These are phyloP conservation scores for Boletellus deceptivus DNA, from an alignment of 1,284 basidiomycete species.

Conservation along the genomic window DNA sequence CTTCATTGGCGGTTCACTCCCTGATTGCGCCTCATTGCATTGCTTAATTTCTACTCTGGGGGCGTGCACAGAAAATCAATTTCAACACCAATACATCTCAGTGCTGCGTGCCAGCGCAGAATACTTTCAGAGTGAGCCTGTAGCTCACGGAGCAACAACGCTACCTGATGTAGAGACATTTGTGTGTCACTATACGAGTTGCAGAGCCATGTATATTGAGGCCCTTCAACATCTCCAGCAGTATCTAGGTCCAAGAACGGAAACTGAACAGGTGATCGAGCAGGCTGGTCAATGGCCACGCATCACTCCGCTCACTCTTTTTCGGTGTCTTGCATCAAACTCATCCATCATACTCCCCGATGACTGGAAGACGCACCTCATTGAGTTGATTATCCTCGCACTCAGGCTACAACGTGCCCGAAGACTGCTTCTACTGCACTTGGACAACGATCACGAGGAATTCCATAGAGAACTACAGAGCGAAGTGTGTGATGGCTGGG, in stretches of 20 bases:
- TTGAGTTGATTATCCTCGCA: constrained; percentile 26
- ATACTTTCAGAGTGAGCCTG: not conserved
- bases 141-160: not conserved
- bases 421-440: constrained; percentile 7
- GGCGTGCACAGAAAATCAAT: constrained; percentile 2
- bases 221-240: not conserved
- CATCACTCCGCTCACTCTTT: not conserved
- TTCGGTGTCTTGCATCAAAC: constrained; percentile 1
- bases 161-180: not conserved
- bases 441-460: constrained; percentile 22
- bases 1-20: not conserved
- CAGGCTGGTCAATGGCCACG: not conserved
- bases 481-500: constrained; percentile 10
- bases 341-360: not conserved
- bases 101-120: constrained; percentile 15
- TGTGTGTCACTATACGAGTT: not conserved
- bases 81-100: constrained; percentile 16
- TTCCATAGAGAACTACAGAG: constrained; percentile 35
- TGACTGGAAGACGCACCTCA: constrained; percentile 32
- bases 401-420: constrained; percentile 36
- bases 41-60: constrained; percentile 8
- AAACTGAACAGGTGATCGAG: not conserved
- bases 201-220: not conserved
- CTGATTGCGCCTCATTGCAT: not conserved
- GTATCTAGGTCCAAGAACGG: not conserved